These are phyloP conservation scores for Cutaneotrichosporon sp. DNA, from an alignment of 1,284 basidiomycete species.

Conservation along the genomic window DNA sequence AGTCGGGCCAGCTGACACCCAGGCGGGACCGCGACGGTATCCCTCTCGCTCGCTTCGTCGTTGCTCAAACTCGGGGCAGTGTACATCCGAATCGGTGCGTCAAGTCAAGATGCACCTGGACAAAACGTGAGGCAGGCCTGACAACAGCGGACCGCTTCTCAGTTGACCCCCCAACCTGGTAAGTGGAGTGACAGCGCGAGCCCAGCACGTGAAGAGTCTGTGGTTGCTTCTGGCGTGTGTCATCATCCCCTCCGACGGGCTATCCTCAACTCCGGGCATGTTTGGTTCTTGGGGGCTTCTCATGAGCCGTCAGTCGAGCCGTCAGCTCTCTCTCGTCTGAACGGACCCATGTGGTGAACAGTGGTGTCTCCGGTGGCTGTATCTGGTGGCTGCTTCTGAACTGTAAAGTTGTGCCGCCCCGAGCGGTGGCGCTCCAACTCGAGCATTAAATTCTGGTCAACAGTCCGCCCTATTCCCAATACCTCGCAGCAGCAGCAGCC, in stretches of 20 bases:
- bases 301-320: too few relatives aligned
- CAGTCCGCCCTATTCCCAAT: neutral
- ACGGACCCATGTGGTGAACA: too few relatives aligned
- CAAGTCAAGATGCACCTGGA: neutral
- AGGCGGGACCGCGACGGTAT: conserved; percentile 41
- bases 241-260: neutral
- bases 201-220: neutral
- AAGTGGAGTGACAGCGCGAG: conserved; percentile 35
- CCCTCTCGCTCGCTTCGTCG: conserved; percentile 27
- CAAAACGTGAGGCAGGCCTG: neutral
- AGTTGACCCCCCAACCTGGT: conserved; percentile 79
- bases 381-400: too few relatives aligned
- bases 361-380: too few relatives aligned
- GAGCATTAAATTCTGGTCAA: too few relatives aligned
- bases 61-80: conserved; percentile 35
- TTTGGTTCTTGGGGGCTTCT: too few relatives aligned
- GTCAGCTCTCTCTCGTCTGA: too few relatives aligned
- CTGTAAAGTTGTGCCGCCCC: too few relatives aligned
- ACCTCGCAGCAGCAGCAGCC: neutral
- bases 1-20: conserved; percentile 1
- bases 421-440: too few relatives aligned
- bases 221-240: neutral
- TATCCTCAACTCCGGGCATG: too few relatives aligned
- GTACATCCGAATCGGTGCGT: conserved; percentile 63
- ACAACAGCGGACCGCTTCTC: conserved; percentile 71